Percentiles rank a stretch among this genome's conserved stretches.
phyloP scores from a whole-genome alignment of 2,329 filamentous ascomycete species.

The Cladophialophora exuberans region DNA sequence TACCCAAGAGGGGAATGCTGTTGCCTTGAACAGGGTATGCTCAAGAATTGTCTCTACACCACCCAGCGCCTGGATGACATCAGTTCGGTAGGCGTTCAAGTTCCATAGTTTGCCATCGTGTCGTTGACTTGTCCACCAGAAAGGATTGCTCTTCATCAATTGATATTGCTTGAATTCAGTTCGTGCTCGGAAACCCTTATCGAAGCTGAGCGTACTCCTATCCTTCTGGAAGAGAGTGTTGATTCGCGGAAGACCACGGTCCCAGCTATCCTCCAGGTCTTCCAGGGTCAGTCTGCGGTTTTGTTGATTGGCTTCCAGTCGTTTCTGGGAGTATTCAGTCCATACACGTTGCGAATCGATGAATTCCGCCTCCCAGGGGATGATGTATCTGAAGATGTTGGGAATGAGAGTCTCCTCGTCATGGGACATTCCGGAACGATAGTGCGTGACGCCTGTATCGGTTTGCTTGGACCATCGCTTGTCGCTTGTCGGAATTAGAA shows the following conservation, averaged over 20 bases:
- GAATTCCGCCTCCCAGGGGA: conserved; percentile 98
- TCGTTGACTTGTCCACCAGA: conserved; percentile 98
- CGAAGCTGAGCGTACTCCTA: conserved; percentile 92
- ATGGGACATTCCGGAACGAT: conserved; percentile 95
- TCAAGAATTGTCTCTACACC: conserved; percentile 98
- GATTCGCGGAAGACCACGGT: conserved; percentile 94
- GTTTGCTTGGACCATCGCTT: conserved; percentile 99
- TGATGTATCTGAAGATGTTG: conserved; percentile 99
- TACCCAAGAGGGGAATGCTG: conserved; percentile 95
- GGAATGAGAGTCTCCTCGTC: conserved; percentile 97
- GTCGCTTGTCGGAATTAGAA: conserved; percentile 94
- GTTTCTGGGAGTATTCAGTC: conserved; percentile 99
- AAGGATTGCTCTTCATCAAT: conserved; percentile 98
- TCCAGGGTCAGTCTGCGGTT: conserved; percentile 93
- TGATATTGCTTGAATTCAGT: conserved; percentile 99
- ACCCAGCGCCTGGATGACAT: conserved; percentile 93
- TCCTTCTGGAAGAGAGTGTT: conserved; percentile 99
- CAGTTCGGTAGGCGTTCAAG: conserved; percentile 90
- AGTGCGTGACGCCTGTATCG: conserved; percentile 94
- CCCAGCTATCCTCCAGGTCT: conserved; percentile 97
- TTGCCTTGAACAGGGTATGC: conserved; percentile 95
- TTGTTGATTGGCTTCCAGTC: conserved; percentile 94
- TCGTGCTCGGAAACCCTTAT: conserved; percentile 94
- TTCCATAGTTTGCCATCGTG: conserved; percentile 99
- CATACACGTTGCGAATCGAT: conserved; percentile 98